Evolutionary conservation across 805 yeast genomes (phyloP).

Genomic region (Myxozyma geophila): DNA sequence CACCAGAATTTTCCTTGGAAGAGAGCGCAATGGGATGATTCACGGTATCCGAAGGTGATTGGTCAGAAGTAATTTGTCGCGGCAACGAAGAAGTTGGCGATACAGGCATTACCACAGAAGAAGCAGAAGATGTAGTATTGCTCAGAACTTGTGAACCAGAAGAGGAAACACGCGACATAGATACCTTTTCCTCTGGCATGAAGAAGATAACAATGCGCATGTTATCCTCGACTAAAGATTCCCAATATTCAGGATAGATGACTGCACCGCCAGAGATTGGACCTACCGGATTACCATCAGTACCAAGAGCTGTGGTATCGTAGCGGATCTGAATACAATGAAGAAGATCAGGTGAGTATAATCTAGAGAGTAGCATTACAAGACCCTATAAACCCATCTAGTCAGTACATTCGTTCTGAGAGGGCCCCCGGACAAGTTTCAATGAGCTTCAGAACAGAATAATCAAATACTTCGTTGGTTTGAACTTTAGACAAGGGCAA

Average conservation of each 20-base stretch:
- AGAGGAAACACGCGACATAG: neutral
- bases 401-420: neutral
- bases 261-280: slow-evolving; percentile 32
- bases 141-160: neutral
- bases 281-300: slow-evolving; percentile 30
- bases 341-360: slow-evolving; percentile 26
- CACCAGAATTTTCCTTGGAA: slow-evolving; percentile 13
- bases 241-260: slow-evolving; percentile 37
- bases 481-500: slow-evolving; percentile 29
- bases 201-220: slow-evolving; percentile 28
- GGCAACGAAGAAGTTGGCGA: slow-evolving; percentile 7
- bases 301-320: slow-evolving; percentile 31
- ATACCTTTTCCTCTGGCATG: slow-evolving; percentile 19
- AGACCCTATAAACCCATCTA: slow-evolving; percentile 19
- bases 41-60: neutral
- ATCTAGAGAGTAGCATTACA: slow-evolving; percentile 19
- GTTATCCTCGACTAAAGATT: slow-evolving; percentile 34
- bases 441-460: neutral
- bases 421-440: neutral
- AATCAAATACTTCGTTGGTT: slow-evolving; percentile 27
- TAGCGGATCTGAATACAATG: slow-evolving; percentile 34
- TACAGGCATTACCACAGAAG: neutral
- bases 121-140: neutral
- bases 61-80: neutral
- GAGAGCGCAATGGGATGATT: neutral